Evolutionary conservation across 192 early-diverging fungal genomes (phyloP).

Genomic region (Pilaira anomala): DNA sequence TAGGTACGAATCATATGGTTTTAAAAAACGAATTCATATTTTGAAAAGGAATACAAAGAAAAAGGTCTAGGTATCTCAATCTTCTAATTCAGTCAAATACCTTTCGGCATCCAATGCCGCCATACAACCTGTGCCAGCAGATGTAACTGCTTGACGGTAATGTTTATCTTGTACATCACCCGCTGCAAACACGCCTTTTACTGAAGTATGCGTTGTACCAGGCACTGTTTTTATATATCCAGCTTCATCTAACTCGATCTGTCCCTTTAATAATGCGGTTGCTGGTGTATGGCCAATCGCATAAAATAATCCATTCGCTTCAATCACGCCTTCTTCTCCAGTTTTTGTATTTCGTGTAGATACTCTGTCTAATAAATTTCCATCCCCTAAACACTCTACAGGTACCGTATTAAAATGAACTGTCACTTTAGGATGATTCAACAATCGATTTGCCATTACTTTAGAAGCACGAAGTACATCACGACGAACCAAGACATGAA

Average conservation of each 20-base stretch:
- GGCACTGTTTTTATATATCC: conserved; percentile 86
- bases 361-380: conserved; percentile 66
- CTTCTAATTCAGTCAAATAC: conserved; percentile 73
- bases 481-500: conserved; percentile 90
- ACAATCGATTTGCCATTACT: conserved; percentile 91
- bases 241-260: conserved; percentile 79
- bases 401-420: conserved; percentile 89
- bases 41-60: not conserved
- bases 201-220: conserved; percentile 76
- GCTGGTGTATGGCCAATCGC: conserved; percentile 97
- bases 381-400: conserved; percentile 83
- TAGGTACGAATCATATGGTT: no score
- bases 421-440: conserved; percentile 86
- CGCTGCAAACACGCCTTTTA: conserved; percentile 93
- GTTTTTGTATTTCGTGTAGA: conserved; percentile 76
- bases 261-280: conserved; percentile 67
- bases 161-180: conserved; percentile 97
- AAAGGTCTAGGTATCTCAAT: not conserved
- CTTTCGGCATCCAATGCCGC: conserved; percentile 95
- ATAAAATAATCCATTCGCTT: conserved; percentile 93
- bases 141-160: conserved; percentile 97
- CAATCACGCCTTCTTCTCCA: conserved; percentile 59
- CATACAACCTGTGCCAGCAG: conserved; percentile 97
- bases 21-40: not conserved
- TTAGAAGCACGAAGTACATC: conserved; percentile 95